These are phyloP conservation scores for Kalaharituber pfeilii DNA, from an alignment of 2,329 filamentous ascomycete species.

Conservation along the genomic window DNA sequence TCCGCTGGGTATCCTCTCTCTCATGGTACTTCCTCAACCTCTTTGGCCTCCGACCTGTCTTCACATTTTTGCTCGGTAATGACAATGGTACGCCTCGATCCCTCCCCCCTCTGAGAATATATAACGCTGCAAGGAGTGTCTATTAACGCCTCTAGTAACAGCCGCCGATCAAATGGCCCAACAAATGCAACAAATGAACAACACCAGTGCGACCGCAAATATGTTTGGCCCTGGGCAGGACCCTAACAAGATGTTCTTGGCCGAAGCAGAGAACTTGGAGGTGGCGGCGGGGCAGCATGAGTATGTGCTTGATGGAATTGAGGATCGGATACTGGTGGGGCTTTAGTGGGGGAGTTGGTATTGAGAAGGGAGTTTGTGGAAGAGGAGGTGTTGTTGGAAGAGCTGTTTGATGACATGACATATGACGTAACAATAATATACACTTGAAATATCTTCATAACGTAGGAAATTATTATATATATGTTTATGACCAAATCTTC, in stretches of 20 bases:
- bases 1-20: constrained; percentile 94
- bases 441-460: too few species aligned
- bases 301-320: constrained; percentile 75
- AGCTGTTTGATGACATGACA: too few species aligned
- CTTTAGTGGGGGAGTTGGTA: constrained; percentile 4
- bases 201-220: constrained; percentile 33
- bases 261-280: constrained; percentile 85
- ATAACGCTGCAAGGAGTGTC: too few species aligned
- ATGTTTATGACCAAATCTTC: too few species aligned
- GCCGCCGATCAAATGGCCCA: constrained; percentile 83
- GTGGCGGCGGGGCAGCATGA: constrained; percentile 65
- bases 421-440: too few species aligned
- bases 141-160: constrained; percentile 29
- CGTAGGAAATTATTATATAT: too few species aligned
- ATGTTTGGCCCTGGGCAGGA: constrained; percentile 88
- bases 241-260: constrained; percentile 84
- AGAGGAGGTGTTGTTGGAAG: neutral
- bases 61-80: constrained; percentile 88
- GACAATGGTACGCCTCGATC: constrained; percentile 59
- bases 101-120: constrained; percentile 1
- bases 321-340: constrained; percentile 53
- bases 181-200: constrained; percentile 60
- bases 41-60: constrained; percentile 90
- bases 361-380: neutral
- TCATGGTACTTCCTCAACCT: constrained; percentile 98